These are phyloP conservation scores for Sordariomycetes sp. DNA, from an alignment of 2,329 filamentous ascomycete genomes.

Conservation along the genomic window DNA sequence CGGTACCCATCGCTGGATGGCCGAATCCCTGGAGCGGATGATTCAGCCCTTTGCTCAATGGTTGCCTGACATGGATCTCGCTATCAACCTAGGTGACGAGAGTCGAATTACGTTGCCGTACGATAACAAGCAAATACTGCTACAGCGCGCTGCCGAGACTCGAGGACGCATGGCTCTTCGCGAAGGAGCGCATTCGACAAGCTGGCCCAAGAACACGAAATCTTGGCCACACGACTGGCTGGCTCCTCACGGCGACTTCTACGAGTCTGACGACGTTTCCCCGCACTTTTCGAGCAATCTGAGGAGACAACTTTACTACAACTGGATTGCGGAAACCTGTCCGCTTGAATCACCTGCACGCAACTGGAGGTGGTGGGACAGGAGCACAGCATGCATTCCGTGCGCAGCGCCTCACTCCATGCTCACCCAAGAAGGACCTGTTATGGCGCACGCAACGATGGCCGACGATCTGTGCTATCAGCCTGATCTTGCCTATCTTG, in stretches of 20 bases:
- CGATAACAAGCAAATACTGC: slow-evolving; percentile 40
- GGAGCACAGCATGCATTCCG: slow-evolving; percentile 18
- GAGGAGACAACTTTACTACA: slow-evolving; percentile 20
- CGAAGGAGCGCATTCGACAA: neutral
- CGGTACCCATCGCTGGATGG: slow-evolving; percentile 21
- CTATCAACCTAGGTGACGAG: slow-evolving; percentile 65
- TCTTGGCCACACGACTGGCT: slow-evolving; percentile 9
- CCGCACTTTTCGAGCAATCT: slow-evolving; percentile 11
- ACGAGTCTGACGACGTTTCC: neutral
- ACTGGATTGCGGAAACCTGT: slow-evolving; percentile 29
- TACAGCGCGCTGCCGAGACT: slow-evolving; percentile 47
- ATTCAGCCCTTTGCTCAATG: slow-evolving; percentile 58
- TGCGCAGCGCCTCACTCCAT: slow-evolving; percentile 26
- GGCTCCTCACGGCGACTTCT: slow-evolving; percentile 1
- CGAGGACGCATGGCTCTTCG: slow-evolving; percentile 27
- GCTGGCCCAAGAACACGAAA: neutral
- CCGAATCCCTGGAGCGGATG: slow-evolving; percentile 45
- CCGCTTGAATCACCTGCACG: slow-evolving; percentile 35
- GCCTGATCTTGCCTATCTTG: slow-evolving; percentile 35
- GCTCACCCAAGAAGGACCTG: slow-evolving; percentile 18
- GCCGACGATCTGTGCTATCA: slow-evolving; percentile 39
- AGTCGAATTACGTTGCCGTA: slow-evolving; percentile 48
- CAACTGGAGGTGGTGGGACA: slow-evolving; percentile 27
- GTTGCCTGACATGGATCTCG: slow-evolving; percentile 70
- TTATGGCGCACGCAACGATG: slow-evolving; percentile 37